Conservation (phyloP, 768 basidiomycete genomes). For the Boletus tomentosulus region DNA sequence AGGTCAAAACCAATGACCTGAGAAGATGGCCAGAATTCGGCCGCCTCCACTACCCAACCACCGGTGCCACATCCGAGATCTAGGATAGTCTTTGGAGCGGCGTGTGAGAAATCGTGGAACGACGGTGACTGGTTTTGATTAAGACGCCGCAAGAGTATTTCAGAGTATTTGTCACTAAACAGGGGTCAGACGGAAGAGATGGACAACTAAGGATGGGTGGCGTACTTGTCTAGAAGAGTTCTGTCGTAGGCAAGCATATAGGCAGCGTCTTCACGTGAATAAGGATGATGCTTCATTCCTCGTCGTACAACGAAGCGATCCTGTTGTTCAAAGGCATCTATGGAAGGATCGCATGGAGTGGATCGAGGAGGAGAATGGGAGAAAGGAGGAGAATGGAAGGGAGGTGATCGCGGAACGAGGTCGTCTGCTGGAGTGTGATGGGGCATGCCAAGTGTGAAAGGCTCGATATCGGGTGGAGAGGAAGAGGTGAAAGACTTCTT, state of each 20-base stretch:
- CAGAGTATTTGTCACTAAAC: constrained; percentile 57
- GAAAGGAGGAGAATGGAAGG: neutral
- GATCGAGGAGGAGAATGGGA: neutral
- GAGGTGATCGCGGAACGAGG: neutral
- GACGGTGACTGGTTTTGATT: constrained; percentile 51
- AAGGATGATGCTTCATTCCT: constrained; percentile 54
- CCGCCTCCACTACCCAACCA: constrained; percentile 62
- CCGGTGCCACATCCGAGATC: constrained; percentile 78
- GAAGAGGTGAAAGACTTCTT: constrained; percentile 17
- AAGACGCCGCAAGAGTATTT: constrained; percentile 52
- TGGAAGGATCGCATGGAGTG: constrained; percentile 8
- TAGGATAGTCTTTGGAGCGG: constrained; percentile 52
- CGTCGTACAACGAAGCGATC: constrained; percentile 23
- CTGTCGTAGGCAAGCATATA: constrained; percentile 69
- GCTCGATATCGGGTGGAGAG: constrained; percentile 5
- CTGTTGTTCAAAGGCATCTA: constrained; percentile 19
- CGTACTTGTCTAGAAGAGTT: constrained; percentile 55
- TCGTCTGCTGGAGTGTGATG: neutral
- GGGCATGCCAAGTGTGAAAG: constrained; percentile 1
- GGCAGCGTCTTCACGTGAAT: constrained; percentile 41
- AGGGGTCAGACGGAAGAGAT: constrained; percentile 7
- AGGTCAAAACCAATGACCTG: constrained; percentile 66
- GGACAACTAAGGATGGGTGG: constrained; percentile 5
- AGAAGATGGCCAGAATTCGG: constrained; percentile 55
- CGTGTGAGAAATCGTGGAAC: constrained; percentile 50